Evolutionary conservation across 208 protist genomes (phyloP), one percentile per base, ranked within the genome.

Genomic region (Angomonas ambiguus): DNA sequence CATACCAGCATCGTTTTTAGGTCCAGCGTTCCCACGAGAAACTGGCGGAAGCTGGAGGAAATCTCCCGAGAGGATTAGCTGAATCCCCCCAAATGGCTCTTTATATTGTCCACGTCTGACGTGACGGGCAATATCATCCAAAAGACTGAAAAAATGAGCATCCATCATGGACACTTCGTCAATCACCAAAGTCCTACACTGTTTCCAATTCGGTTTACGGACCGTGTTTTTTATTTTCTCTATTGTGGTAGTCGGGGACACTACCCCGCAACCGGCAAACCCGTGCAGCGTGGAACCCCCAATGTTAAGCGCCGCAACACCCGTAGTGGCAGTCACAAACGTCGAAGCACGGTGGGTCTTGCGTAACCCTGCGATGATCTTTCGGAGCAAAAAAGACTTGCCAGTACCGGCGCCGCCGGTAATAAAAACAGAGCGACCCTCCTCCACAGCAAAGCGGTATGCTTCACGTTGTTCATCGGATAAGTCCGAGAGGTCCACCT

Each of bases 161-260:
- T 86, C 75, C 31, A 97, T 65, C 92, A 97, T 97, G 2, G 91
- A 97, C 11, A 97, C 77, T 73, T 97, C 94, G 65, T 97, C 94
- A 38, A 97, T 83, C 33, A 97, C 77, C 16, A 97, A 77, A 16
- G 83, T 74, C 2, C 66, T 68, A 71, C 88, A 94, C 3, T 34
- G 28, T 6, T 74, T 71, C 90, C 90, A 93, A 45, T 64, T 80
- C 33, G 59, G 66, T 33, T 68, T 64, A 5, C 71, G 65, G 1
- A 96, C 60, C 33, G 67, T 62, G 41, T 67, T 27, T 8, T 56
- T 42, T 13, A 55, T 68, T n/a, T 62, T 59, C 1, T 24, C 41
- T 13, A 53, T 53, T 8, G 45, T 53, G 3, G 20, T 24, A 24
- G 4, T n/a, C 1, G 59, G 59, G 13, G 82, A 71, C 18, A 86